phyloP scores from a whole-genome alignment of 257 asterid genomes.

The Fraxinus quadrangulata region DNA sequence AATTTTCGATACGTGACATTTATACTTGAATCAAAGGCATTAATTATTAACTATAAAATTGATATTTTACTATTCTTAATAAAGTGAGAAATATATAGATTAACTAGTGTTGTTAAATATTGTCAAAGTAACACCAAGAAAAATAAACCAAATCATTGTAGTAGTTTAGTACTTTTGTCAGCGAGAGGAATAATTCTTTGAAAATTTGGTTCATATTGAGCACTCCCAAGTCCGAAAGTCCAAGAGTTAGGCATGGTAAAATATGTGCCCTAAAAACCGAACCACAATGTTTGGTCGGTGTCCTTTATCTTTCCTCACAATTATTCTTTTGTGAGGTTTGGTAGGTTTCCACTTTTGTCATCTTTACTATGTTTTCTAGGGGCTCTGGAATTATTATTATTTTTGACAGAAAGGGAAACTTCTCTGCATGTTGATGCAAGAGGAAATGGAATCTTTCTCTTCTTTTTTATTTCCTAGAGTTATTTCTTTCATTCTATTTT shows the following conservation, averaged over 20 bases:
- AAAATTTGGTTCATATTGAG: neutral
- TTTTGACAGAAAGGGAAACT: neutral
- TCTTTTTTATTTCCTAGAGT: neutral
- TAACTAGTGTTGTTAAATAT: neutral
- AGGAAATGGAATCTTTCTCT: neutral
- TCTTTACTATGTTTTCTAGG: conserved; percentile 10
- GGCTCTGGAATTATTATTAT: neutral
- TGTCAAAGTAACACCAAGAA: neutral
- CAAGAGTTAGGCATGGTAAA: conserved; percentile 9
- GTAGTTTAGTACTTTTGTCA: neutral
- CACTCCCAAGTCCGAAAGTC: conserved; percentile 28
- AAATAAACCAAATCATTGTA: too few relatives aligned
- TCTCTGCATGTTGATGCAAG: neutral
- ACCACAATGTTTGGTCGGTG: conserved; percentile 35
- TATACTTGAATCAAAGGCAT: too few relatives aligned
- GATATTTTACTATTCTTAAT: too few relatives aligned
- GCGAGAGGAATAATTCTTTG: neutral
- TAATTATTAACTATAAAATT: too few relatives aligned
- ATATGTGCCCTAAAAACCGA: conserved; percentile 37
- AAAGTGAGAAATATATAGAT: neutral
- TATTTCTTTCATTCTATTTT: neutral
- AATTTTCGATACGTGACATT: too few relatives aligned
- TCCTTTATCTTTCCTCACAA: neutral
- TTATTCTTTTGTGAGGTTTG: conserved; percentile 9
- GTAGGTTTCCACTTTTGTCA: conserved; percentile 38